Evolutionary conservation across 1,139 yeast genomes (phyloP).

Genomic region (Protomyces macrosporus): DNA sequence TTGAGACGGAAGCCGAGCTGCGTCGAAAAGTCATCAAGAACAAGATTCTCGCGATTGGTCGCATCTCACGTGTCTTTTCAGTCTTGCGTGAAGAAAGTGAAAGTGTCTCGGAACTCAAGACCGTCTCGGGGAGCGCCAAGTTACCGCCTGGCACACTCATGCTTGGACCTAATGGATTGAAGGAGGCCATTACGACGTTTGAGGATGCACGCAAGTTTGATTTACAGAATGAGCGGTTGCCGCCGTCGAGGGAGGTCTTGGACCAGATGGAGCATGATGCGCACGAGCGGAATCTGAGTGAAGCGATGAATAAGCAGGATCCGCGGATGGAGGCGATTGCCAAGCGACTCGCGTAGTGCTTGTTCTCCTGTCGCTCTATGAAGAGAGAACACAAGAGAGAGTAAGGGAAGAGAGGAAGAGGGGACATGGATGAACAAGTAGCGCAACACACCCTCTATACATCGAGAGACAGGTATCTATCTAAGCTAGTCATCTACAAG

Average conservation of each 20-base stretch:
- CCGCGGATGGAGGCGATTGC: constrained; percentile 20
- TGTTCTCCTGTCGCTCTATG: too few relatives aligned
- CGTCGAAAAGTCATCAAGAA: constrained; percentile 66
- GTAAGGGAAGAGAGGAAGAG: too few relatives aligned
- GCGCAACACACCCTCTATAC: neutral
- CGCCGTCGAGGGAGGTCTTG: constrained; percentile 67
- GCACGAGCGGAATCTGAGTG: constrained; percentile 7
- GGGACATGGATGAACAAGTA: neutral
- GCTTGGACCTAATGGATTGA: constrained; percentile 74
- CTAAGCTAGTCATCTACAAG: too few relatives aligned
- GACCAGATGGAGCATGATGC: constrained; percentile 45
- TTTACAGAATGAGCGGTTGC: constrained; percentile 76
- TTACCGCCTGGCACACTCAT: constrained; percentile 84
- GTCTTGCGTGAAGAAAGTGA: constrained; percentile 86
- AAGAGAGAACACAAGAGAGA: too few relatives aligned
- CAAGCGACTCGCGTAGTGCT: neutral
- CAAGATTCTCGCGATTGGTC: constrained; percentile 89
- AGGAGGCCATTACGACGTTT: constrained; percentile 57
- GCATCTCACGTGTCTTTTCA: constrained; percentile 88
- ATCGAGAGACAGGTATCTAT: too few relatives aligned
- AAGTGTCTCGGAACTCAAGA: constrained; percentile 73
- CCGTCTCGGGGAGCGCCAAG: constrained; percentile 55
- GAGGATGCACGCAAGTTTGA: constrained; percentile 85
- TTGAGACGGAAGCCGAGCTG: constrained; percentile 37
- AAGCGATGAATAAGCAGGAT: constrained; percentile 13